phyloP scores from a whole-genome alignment of 768 basidiomycete species.

The Hygrophorus pudorinus region DNA sequence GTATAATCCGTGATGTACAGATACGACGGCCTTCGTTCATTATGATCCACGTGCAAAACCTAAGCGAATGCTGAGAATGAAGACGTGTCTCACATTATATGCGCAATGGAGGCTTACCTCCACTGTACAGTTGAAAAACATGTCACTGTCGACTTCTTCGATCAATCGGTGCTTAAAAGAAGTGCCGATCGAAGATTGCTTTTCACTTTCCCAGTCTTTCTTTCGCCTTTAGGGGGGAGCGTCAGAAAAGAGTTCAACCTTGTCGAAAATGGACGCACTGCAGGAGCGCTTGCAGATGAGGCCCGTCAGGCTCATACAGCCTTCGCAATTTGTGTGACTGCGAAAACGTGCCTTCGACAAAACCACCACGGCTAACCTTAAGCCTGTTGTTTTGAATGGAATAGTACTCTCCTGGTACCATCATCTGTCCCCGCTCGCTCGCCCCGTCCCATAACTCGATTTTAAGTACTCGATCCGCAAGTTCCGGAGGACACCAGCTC shows the following conservation, averaged over 20 bases:
- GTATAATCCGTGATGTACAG: slow-evolving; percentile 65
- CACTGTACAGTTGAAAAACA: slow-evolving; percentile 45
- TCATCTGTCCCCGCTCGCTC: slow-evolving; percentile 25
- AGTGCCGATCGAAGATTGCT: slow-evolving; percentile 14
- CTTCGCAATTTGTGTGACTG: slow-evolving; percentile 31
- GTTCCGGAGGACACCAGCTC: slow-evolving; percentile 35
- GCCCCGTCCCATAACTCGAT: slow-evolving; percentile 55
- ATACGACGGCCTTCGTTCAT: slow-evolving; percentile 23
- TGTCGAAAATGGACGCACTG: slow-evolving; percentile 32
- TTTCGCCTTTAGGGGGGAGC: slow-evolving; percentile 33
- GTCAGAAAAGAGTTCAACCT: neutral
- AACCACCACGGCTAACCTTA: slow-evolving; percentile 25
- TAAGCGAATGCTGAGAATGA: slow-evolving; percentile 15
- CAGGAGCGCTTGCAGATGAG: slow-evolving; percentile 38
- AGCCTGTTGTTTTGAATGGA: slow-evolving; percentile 43
- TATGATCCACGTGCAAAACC: slow-evolving; percentile 35
- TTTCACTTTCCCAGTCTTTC: slow-evolving; percentile 25
- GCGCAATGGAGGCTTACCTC: slow-evolving; percentile 31
- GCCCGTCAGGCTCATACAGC: slow-evolving; percentile 31
- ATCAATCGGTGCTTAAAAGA: slow-evolving; percentile 38
- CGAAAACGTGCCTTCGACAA: slow-evolving; percentile 44
- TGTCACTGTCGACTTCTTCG: slow-evolving; percentile 30
- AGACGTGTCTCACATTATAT: neutral
- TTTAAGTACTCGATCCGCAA: slow-evolving; percentile 37
- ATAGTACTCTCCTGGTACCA: slow-evolving; percentile 43